Base-by-base conservation (phyloP, 768 basidiomycete genomes). In the Termitomyces sp. region DNA sequence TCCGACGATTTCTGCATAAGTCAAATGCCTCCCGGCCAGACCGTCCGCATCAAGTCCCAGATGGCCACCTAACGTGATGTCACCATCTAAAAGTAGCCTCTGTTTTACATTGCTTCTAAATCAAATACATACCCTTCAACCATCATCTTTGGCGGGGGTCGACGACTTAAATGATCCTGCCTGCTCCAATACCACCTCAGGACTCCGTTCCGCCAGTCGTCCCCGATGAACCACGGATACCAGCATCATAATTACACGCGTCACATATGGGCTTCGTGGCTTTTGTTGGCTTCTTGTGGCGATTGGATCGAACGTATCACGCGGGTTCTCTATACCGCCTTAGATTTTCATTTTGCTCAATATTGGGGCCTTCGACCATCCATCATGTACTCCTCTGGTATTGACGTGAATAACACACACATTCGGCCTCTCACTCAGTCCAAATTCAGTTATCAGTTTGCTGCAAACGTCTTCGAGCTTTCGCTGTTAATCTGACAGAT, bases 1-100 rank as follows among this genome's bases (percentile, higher is more conserved):
- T 72, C 70, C 33, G 69, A 78, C 57, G 80, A 83, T 61, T 66
- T 71, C 55, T 82, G 80, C 76, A 81, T 79, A 79, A 74, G 53
- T 59, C 59, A 75, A 58, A 82, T 81, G 68, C 81, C 80, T 34
- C 37, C 72, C 37, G 79, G 80, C 22, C 80, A 82, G 60, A 63
- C 59, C 60, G 67, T 71, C 36, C 79, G 79, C 59, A 58, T 77
- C 56, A 64, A 70, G 60, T 64, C 60, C 37, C 79, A 80, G 66
- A 68, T 82, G 47, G 64, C 71, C 52, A 79, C 78, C 49, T 81
- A 79, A 69, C 75, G 79, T 59, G 69, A 74, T 39, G 67, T 80
- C 57, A 62, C 59, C 26, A 36, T 49, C n/a, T 16, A 45, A 45
- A n/a, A 18, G 2, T 8, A 37, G 14, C 14, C 6, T 13, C n/a